Evolutionary conservation across 169 alveolate species (phyloP).

Genomic region (Cryptosporidium andersoni): DNA sequence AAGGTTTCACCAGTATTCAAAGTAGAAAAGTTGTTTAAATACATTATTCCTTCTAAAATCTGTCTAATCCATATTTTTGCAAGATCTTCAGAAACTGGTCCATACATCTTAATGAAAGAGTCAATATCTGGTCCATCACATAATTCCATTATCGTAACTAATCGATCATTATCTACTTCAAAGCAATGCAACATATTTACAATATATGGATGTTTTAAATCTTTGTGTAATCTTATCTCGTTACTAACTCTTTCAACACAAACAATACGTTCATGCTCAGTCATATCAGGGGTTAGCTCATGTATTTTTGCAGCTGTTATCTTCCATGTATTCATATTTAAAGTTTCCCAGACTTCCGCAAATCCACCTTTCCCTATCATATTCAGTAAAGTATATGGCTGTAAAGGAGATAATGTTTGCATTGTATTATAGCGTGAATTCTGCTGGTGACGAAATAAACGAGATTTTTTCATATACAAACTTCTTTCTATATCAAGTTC

Average conservation of each 20-base stretch:
- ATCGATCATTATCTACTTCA: slow-evolving; percentile 82
- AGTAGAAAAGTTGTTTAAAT: slow-evolving; percentile 24
- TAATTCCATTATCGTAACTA: slow-evolving; percentile 84
- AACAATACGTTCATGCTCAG: slow-evolving; percentile 82
- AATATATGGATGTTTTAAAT: slow-evolving; percentile 85
- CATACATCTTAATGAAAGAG: slow-evolving; percentile 84
- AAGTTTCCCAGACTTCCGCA: slow-evolving; percentile 91
- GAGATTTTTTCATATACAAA: slow-evolving; percentile 42
- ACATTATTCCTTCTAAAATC: slow-evolving; percentile 78
- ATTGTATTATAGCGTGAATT: slow-evolving; percentile 40
- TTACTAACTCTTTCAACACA: slow-evolving; percentile 87
- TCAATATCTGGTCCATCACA: slow-evolving; percentile 88
- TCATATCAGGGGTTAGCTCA: slow-evolving; percentile 85
- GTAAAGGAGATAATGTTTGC: slow-evolving; percentile 44
- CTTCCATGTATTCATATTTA: slow-evolving; percentile 86
- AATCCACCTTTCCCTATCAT: slow-evolving; percentile 91
- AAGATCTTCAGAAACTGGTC: slow-evolving; percentile 85
- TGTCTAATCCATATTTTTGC: slow-evolving; percentile 88
- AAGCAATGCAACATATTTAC: slow-evolving; percentile 90
- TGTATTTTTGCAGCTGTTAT: slow-evolving; percentile 89
- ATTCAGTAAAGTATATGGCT: slow-evolving; percentile 77
- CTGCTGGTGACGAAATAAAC: slow-evolving; percentile 61
- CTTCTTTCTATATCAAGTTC: slow-evolving; percentile 57
- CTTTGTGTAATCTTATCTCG: slow-evolving; percentile 87
- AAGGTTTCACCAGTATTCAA: slow-evolving; percentile 23